Conservation (phyloP, 2,329 filamentous ascomycete genomes). For the Neofusicoccum sp. region DNA sequence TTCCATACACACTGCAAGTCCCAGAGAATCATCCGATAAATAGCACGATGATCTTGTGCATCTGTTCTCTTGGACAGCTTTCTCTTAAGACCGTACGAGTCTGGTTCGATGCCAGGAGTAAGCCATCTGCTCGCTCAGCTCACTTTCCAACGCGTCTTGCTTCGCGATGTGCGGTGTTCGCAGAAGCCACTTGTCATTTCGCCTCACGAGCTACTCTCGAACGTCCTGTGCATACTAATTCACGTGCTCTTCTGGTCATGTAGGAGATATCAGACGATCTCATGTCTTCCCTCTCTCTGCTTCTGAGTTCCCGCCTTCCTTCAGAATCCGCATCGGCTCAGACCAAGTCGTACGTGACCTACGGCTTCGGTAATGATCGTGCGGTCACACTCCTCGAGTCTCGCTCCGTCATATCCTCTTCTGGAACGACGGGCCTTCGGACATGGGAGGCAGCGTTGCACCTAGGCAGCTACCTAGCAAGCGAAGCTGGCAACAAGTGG, state of each 20-base stretch:
- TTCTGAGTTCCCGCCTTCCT: conserved; percentile 64
- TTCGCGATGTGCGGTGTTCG: background rate
- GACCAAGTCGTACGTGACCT: conserved; percentile 73
- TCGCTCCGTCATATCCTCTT: conserved; percentile 65
- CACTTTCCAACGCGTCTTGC: background rate
- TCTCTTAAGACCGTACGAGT: background rate
- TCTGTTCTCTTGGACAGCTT: background rate
- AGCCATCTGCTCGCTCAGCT: background rate
- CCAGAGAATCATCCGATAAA: background rate
- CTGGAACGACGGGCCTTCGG: conserved; percentile 71
- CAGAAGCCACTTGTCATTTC: background rate
- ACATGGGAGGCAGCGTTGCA: conserved; percentile 82
- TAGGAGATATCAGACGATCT: conserved; percentile 84
- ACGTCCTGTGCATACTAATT: conserved; percentile 19
- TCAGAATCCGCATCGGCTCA: conserved; percentile 66
- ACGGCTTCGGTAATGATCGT: conserved; percentile 44
- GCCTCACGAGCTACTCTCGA: background rate
- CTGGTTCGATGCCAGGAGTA: background rate
- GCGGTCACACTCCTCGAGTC: conserved; percentile 67
- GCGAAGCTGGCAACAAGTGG: conserved; percentile 42
- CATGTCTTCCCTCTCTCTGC: conserved; percentile 64
- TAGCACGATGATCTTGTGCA: background rate
- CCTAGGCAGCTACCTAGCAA: conserved; percentile 64
- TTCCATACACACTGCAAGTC: background rate
- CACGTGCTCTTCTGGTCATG: conserved; percentile 24